phyloP scores from a whole-genome alignment of 805 yeast species.

The Saccharomycopsis vini region DNA sequence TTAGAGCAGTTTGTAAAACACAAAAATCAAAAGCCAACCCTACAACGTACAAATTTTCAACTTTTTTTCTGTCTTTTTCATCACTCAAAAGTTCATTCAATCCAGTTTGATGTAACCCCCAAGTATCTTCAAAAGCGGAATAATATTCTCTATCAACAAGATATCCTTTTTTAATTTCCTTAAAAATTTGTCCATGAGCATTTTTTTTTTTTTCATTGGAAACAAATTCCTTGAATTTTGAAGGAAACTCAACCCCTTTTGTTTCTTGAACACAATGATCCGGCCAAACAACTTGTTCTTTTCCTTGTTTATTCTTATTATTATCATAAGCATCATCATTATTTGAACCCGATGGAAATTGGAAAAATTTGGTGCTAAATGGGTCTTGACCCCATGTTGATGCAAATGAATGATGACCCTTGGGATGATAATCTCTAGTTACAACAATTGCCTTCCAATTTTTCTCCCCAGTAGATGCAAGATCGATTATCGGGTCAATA shows the following conservation, averaged over 20 bases:
- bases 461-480: slow-evolving; percentile 46
- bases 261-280: slow-evolving; percentile 78
- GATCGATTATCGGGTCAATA: slow-evolving; percentile 40
- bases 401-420: slow-evolving; percentile 74
- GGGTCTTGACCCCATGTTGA: slow-evolving; percentile 47
- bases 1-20: slow-evolving; percentile 69
- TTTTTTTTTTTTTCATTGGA: slow-evolving; percentile 24
- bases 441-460: slow-evolving; percentile 53
- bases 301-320: slow-evolving; percentile 21
- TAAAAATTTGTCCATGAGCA: slow-evolving; percentile 20
- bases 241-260: slow-evolving; percentile 44
- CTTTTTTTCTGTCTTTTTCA: slow-evolving; percentile 32
- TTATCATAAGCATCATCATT: slow-evolving; percentile 25
- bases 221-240: slow-evolving; percentile 22
- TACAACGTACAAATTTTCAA: slow-evolving; percentile 58
- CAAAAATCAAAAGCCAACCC: slow-evolving; percentile 88
- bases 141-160: slow-evolving; percentile 71
- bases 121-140: slow-evolving; percentile 76
- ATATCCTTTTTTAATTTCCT: slow-evolving; percentile 61
- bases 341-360: too few species aligned
- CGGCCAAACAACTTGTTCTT: slow-evolving; percentile 66
- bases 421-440: slow-evolving; percentile 87
- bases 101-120: slow-evolving; percentile 67
- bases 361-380: slow-evolving; percentile 39
- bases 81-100: slow-evolving; percentile 38